Conservation (phyloP, 495 filamentous ascomycete genomes). For the Astrothelium macrocarpum region DNA sequence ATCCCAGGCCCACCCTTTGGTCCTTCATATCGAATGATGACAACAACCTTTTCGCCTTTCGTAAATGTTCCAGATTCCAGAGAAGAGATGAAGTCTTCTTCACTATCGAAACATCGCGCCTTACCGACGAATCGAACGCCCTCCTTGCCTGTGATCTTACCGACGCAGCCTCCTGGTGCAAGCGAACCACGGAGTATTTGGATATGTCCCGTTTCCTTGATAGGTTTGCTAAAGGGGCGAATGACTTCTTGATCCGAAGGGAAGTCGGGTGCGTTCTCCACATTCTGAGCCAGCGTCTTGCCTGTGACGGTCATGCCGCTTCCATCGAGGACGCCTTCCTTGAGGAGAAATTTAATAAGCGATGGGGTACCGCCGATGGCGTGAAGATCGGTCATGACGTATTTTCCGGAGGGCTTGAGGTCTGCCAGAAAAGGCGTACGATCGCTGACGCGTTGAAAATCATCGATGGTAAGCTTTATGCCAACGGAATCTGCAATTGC, state of each 20-base stretch:
- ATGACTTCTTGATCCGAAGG: slow-evolving; percentile 82
- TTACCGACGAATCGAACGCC: slow-evolving; percentile 79
- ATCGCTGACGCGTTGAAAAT: slow-evolving; percentile 93
- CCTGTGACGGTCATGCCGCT: slow-evolving; percentile 88
- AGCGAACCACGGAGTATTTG: slow-evolving; percentile 90
- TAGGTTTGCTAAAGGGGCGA: slow-evolving; percentile 79
- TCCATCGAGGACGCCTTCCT: slow-evolving; percentile 82
- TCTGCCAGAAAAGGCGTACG: slow-evolving; percentile 88
- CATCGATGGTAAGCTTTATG: slow-evolving; percentile 88
- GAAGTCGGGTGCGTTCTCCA: slow-evolving; percentile 68
- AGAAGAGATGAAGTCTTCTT: slow-evolving; percentile 38
- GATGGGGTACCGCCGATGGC: slow-evolving; percentile 86
- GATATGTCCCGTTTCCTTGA: slow-evolving; percentile 91
- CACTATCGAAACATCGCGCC: slow-evolving; percentile 72
- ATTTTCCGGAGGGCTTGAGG: slow-evolving; percentile 93
- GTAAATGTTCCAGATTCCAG: slow-evolving; percentile 62
- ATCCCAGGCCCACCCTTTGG: slow-evolving; percentile 74
- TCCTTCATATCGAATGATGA: slow-evolving; percentile 93
- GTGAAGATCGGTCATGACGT: slow-evolving; percentile 87
- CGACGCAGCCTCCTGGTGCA: slow-evolving; percentile 84
- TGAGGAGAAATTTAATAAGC: slow-evolving; percentile 82
- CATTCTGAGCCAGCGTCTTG: slow-evolving; percentile 84
- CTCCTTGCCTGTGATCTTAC: slow-evolving; percentile 98
- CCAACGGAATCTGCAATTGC: slow-evolving; percentile 93
- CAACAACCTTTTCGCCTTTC: slow-evolving; percentile 95